Conservation (phyloP, 139 green algal species). For the Chlorella sp. region DNA sequence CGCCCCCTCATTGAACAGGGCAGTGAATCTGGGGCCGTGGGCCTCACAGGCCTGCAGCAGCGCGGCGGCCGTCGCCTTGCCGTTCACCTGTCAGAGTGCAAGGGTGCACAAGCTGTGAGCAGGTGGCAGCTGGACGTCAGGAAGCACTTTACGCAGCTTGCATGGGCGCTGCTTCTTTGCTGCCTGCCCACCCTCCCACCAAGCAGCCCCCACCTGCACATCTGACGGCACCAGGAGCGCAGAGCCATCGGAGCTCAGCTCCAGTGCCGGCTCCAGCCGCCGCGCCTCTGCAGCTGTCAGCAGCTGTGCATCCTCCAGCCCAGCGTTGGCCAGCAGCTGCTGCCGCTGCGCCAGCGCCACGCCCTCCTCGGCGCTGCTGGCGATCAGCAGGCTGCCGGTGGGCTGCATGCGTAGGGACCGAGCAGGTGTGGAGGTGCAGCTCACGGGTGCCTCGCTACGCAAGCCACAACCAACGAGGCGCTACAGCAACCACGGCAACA, state of each 20-base stretch:
- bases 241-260: background rate
- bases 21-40: conserved; percentile 15
- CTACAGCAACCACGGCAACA: no score
- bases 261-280: conserved; percentile 19
- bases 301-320: conserved; percentile 25
- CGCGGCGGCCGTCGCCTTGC: conserved; percentile 50
- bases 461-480: no score
- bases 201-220: background rate
- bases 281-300: background rate
- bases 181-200: no score
- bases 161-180: no score
- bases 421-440: background rate
- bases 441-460: no score
- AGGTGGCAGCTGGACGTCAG: no score
- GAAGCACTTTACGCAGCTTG: no score
- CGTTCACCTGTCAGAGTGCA: conserved; percentile 74
- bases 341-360: conserved; percentile 41
- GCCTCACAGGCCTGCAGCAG: conserved; percentile 57
- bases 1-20: conserved; percentile 27
- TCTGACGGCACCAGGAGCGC: conserved; percentile 27
- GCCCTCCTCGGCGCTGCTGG: conserved; percentile 48
- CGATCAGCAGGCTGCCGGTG: conserved; percentile 68
- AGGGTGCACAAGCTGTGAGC: no score
- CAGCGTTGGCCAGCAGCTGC: conserved; percentile 37
- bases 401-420: background rate